Evolutionary conservation across 495 filamentous ascomycete species (phyloP).

Genomic region (Evernia prunastri): DNA sequence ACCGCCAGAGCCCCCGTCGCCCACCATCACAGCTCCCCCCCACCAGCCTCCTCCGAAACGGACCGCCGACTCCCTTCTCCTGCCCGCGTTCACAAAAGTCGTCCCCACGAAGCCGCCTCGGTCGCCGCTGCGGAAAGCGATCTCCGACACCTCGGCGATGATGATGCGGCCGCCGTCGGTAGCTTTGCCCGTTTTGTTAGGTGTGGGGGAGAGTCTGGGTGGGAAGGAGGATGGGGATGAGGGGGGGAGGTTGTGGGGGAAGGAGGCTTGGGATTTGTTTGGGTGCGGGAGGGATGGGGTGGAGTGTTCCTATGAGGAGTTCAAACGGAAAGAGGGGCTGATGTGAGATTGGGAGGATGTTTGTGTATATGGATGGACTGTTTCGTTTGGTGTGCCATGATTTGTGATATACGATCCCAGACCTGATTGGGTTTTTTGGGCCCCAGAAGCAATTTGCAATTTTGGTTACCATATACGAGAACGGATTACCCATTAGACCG

Average conservation of each 20-base stretch:
- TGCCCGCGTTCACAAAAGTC: slow-evolving; percentile 1
- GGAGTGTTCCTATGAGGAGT: slow-evolving; percentile 19
- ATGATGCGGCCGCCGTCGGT: background rate
- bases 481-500: background rate
- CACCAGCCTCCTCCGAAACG: slow-evolving; percentile 1
- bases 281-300: slow-evolving; percentile 39
- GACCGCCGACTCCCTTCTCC: background rate
- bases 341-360: background rate
- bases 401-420: too few relatives aligned
- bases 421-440: background rate
- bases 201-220: too few relatives aligned
- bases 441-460: background rate
- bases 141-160: slow-evolving; percentile 12
- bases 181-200: background rate
- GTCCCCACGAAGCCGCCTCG: slow-evolving; percentile 13
- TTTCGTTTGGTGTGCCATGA: too few relatives aligned
- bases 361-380: too few relatives aligned
- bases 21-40: background rate
- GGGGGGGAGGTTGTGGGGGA: slow-evolving; percentile 43
- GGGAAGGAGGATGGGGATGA: background rate
- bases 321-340: slow-evolving; percentile 15
- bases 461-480: slow-evolving; percentile 4
- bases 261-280: slow-evolving; percentile 54
- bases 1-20: background rate
- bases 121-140: slow-evolving; percentile 6